These are phyloP conservation scores for Exophiala oligosperma DNA, from an alignment of 2,329 filamentous ascomycete species.

Conservation along the genomic window DNA sequence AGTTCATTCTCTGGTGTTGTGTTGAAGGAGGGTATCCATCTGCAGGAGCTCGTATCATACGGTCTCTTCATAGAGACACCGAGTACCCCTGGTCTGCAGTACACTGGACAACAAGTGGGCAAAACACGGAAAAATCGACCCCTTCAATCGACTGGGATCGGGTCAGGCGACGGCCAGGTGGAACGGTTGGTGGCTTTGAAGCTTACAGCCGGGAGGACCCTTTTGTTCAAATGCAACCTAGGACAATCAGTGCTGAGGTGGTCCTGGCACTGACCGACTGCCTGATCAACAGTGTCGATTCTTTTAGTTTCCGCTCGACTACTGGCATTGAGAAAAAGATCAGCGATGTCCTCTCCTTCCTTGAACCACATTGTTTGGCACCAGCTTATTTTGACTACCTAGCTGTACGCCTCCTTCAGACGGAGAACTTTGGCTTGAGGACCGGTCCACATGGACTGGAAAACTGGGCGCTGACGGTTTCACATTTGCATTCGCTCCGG, in stretches of 20 bases:
- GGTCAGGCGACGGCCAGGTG: constrained; percentile 13
- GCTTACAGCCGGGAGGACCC: constrained; percentile 26
- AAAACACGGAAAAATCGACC: neutral
- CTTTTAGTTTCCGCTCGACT: neutral
- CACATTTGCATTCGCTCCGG: constrained; percentile 8
- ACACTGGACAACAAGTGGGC: constrained; percentile 36
- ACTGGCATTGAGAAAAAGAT: constrained; percentile 16
- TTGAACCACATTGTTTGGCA: constrained; percentile 31
- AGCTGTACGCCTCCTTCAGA: constrained; percentile 53
- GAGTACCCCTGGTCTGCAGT: constrained; percentile 41
- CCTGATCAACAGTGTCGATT: constrained; percentile 48
- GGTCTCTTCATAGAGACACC: constrained; percentile 33
- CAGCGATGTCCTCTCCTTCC: constrained; percentile 46
- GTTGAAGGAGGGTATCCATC: constrained; percentile 46
- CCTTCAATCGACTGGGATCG: constrained; percentile 22
- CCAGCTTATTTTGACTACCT: constrained; percentile 38
- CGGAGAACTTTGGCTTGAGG: constrained; percentile 46
- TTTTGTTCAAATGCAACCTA: constrained; percentile 42
- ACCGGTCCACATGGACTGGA: constrained; percentile 47
- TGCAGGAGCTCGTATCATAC: constrained; percentile 43
- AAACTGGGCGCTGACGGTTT: constrained; percentile 3
- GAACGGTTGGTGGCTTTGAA: constrained; percentile 19
- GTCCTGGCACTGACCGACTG: constrained; percentile 57
- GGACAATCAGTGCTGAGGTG: constrained; percentile 60
- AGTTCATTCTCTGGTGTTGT: constrained; percentile 53